Evolutionary conservation across 257 asterid genomes (phyloP), one percentile per base, ranked within the genome.

Genomic region (Salvia miltiorrhiza): DNA sequence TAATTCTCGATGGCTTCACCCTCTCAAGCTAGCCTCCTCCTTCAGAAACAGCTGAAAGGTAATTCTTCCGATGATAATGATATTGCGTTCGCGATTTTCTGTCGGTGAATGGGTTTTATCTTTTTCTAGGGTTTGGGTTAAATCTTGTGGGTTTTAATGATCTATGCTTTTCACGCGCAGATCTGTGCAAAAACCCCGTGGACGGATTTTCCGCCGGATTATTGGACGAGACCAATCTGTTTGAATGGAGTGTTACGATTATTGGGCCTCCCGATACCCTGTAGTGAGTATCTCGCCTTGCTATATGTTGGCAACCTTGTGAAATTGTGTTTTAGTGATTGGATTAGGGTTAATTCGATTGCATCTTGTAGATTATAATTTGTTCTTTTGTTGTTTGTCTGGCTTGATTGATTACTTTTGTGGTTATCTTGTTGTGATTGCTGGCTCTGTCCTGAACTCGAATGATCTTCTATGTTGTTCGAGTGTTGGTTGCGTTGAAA

Each of bases 171-270:
- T 81, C 78, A 16, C 69, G 43, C 81, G 80, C 91, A 93, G 98
- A 90, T 88, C 97, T 92, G 78, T 78, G 84, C 84, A 90, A 82
- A 76, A 75, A 93, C 57, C 99, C 99, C 0, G 99, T 93, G 17
- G 99, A 88, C 74, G 99, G 99, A 55, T 93, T 93, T 72, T 93
- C 99, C 62, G 99, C 99, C 59, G 99, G 99, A 63, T 82, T 93
- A 78, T 81, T 87, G 63, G 96, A 93, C 50, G 97, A 93, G 69
- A 79, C 37, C 63, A 90, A 93, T 81, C 76, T 93, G 32, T 93
- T 88, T 67, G 99, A 93, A 85, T 93, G 99, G 99, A 90, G 93
- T 71, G 99, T 93, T 9, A 90, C 99, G 20, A 76, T 93, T 39
- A 93, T 93, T 77, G 99, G 99, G 48, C 99, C 99, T 14, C 99